Conservation (phyloP, 768 basidiomycete species). For the Suillus alpinus region DNA sequence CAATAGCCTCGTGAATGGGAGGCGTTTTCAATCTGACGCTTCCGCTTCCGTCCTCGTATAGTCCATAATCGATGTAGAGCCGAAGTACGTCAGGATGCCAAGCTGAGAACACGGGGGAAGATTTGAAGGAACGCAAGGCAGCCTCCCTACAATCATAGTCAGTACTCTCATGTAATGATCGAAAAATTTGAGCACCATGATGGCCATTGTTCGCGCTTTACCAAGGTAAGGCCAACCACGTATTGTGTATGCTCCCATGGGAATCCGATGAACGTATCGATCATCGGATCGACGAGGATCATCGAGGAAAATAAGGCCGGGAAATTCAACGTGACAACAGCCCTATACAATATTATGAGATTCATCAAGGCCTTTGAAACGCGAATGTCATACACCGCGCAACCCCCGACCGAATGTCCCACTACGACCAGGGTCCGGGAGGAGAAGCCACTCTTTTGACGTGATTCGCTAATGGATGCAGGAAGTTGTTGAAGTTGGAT, state of each 20-base stretch:
- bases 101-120: conserved; percentile 61
- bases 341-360: conserved; percentile 33
- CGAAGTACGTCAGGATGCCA: conserved; percentile 68
- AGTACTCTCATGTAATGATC: background rate
- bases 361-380: background rate
- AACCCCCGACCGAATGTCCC: conserved; percentile 87
- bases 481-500: conserved; percentile 51
- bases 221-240: conserved; percentile 44
- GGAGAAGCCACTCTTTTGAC: conserved; percentile 47
- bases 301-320: conserved; percentile 71
- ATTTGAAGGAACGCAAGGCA: conserved; percentile 46
- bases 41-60: conserved; percentile 34
- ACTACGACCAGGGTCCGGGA: conserved; percentile 57
- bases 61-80: conserved; percentile 60
- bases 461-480: conserved; percentile 35
- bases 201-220: conserved; percentile 60
- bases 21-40: conserved; percentile 63
- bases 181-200: conserved; percentile 41
- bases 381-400: conserved; percentile 55
- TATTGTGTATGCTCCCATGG: background rate
- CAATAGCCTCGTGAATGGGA: conserved; percentile 59
- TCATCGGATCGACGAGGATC: conserved; percentile 78
- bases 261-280: conserved; percentile 20
- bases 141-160: conserved; percentile 45
- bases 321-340: conserved; percentile 58